phyloP scores from a whole-genome alignment of 2,329 filamentous ascomycete species.

The Botrytis hyacinthi region DNA sequence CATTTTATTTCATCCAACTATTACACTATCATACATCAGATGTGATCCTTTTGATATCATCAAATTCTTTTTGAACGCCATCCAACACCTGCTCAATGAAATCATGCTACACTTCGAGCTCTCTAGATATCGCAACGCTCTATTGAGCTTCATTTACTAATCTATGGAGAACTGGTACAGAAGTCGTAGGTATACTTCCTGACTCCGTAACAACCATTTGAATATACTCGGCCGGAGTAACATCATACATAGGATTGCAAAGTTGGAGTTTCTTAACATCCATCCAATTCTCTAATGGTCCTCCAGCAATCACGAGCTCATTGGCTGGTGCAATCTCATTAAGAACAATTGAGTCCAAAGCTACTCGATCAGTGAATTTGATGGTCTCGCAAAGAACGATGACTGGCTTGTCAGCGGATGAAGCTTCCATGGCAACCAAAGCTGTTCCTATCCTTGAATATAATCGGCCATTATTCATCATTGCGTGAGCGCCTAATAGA shows the following conservation, averaged over 20 bases:
- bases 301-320: constrained; percentile 50
- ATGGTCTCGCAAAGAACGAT: constrained; percentile 91
- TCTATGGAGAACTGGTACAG: constrained; percentile 73
- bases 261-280: constrained; percentile 61
- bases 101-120: not conserved
- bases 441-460: constrained; percentile 87
- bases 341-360: constrained; percentile 86
- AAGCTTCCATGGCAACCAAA: constrained; percentile 79
- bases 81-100: not conserved
- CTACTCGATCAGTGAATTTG: constrained; percentile 89
- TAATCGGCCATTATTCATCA: constrained; percentile 91
- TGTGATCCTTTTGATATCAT: constrained; percentile 12
- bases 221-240: constrained; percentile 83
- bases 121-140: not conserved
- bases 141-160: constrained; percentile 46
- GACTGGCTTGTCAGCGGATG: constrained; percentile 72
- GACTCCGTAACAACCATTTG: constrained; percentile 89
- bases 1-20: constrained; percentile 8
- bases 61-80: constrained; percentile 7
- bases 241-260: constrained; percentile 82
- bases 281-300: constrained; percentile 51
- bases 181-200: constrained; percentile 80
- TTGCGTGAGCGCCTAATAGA: constrained; percentile 84
- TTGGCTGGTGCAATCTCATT: constrained; percentile 86
- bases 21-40: constrained; percentile 28